phyloP scores from a whole-genome alignment of 208 protist species.

The Acanthamoeba culbertsoni region DNA sequence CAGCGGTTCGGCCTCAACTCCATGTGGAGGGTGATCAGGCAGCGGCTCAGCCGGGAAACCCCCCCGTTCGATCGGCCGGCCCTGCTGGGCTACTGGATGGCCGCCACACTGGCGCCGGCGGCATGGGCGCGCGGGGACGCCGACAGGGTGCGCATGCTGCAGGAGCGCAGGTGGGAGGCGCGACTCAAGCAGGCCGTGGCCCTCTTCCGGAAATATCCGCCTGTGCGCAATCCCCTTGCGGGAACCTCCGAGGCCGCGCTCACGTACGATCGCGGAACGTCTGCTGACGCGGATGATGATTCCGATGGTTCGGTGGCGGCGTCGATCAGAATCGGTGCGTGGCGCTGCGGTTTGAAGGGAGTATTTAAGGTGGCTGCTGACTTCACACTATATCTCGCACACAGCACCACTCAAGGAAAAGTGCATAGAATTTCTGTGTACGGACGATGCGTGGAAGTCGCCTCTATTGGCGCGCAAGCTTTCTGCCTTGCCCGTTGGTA shows the following conservation, averaged over 20 bases:
- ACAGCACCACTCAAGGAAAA: constrained; percentile 11
- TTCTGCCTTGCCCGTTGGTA: not conserved
- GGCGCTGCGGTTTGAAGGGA: not conserved
- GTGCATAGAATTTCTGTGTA: constrained; percentile 32
- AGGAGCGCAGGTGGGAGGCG: not conserved
- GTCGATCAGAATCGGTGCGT: not conserved
- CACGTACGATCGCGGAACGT: not conserved
- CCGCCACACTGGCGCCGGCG: not conserved
- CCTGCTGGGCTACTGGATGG: constrained; percentile 13
- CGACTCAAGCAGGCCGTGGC: not conserved
- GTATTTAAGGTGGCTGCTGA: not conserved
- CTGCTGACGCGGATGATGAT: not conserved
- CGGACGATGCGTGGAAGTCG: not conserved
- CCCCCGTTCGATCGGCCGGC: not conserved
- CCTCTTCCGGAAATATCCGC: constrained; percentile 11
- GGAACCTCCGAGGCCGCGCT: not conserved
- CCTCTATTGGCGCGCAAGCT: not conserved
- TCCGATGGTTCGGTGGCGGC: not conserved
- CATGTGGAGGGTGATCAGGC: constrained; percentile 34
- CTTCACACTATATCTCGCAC: not conserved
- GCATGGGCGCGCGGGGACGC: not conserved
- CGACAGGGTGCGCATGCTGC: not conserved
- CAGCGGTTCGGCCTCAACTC: constrained; percentile 5
- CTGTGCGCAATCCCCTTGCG: not conserved
- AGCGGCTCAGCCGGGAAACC: not conserved